Evolutionary conservation across 306 rosid genomes (phyloP), one percentile per base, ranked within the genome.

Genomic region (Gillenia trifoliata): DNA sequence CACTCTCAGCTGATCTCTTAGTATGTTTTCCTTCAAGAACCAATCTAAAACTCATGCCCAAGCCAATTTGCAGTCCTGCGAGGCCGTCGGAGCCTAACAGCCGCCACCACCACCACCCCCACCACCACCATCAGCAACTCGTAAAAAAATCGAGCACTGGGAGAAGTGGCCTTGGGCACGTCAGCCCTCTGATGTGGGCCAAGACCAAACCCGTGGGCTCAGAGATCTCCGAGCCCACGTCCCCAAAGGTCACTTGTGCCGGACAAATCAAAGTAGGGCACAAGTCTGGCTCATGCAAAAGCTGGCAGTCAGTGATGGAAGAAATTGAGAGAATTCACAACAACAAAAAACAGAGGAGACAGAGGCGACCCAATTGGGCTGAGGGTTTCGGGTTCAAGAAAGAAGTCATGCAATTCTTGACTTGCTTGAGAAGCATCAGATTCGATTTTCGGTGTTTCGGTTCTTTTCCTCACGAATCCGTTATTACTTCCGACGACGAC

Each of bases 241-340:
- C 99, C 1, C 99, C 98, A 0, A 94, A 94, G 79, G 97, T 94
- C 4, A 94, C 97, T 0, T 94, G 97, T 25, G 96, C 97, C 1
- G 99, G 99, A 1, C 96, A 94, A 81, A 94, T 94, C 84, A 94
- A 94, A 74, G 91, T 90, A 67, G 64, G 92, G 75, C 95, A 84
- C 17, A 86, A 87, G 56, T 13, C 85, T 12, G 49, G 76, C 7
- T 45, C 89, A 6, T 84, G 91, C 82, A 77, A 92, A 75, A 92
- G 82, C 80, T 94, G 99, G 99, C 96, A 90, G 56, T 87, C 99
- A 0, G 93, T 94, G 29, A 90, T 94, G 99, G 99, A 94, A 50
- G 97, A 94, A 82, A 91, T 94, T 73, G 99, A 94, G 85, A 86
- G 85, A 82, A 86, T 91, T 55, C 97, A 91, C 85, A 83, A 72